phyloP scores from a whole-genome alignment of 345 rosid genomes.

The Acer campestre region DNA sequence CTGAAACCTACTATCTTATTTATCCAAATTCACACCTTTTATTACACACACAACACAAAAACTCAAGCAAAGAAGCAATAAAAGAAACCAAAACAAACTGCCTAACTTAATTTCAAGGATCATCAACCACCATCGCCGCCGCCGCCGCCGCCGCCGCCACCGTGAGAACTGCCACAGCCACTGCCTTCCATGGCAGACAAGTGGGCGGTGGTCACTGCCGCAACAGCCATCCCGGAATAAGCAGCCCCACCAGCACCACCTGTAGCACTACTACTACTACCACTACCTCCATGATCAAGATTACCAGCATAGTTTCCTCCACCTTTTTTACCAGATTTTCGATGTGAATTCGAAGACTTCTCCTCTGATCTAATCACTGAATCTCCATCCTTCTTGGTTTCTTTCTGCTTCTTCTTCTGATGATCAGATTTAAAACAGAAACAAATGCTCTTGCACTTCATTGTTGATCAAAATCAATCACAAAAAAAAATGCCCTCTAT shows the following conservation, averaged over 20 bases:
- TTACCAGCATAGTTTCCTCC: neutral
- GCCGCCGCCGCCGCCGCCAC: slow-evolving; percentile 16
- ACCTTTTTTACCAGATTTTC: neutral
- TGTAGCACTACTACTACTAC: neutral
- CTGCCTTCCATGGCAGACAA: slow-evolving; percentile 28
- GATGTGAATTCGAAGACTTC: slow-evolving; percentile 9
- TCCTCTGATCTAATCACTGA: neutral
- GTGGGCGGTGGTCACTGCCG: slow-evolving; percentile 9
- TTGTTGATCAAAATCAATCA: neutral
- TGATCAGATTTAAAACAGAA: slow-evolving; percentile 21
- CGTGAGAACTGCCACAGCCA: slow-evolving; percentile 24
- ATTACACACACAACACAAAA: neutral
- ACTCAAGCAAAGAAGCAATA: neutral
- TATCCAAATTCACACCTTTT: neutral
- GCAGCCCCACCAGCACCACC: neutral
- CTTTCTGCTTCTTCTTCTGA: slow-evolving; percentile 14
- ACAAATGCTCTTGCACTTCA: slow-evolving; percentile 21
- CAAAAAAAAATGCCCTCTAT: neutral
- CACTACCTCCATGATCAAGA: slow-evolving; percentile 5
- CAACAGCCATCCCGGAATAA: slow-evolving; percentile 25
- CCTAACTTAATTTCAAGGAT: neutral
- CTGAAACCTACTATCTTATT: too few species aligned
- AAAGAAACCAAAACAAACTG: neutral
- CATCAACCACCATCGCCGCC: slow-evolving; percentile 8
- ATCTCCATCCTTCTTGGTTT: slow-evolving; percentile 1